Evolutionary conservation across 2,329 filamentous ascomycete species (phyloP).

Genomic region (Seiridium unicorne): DNA sequence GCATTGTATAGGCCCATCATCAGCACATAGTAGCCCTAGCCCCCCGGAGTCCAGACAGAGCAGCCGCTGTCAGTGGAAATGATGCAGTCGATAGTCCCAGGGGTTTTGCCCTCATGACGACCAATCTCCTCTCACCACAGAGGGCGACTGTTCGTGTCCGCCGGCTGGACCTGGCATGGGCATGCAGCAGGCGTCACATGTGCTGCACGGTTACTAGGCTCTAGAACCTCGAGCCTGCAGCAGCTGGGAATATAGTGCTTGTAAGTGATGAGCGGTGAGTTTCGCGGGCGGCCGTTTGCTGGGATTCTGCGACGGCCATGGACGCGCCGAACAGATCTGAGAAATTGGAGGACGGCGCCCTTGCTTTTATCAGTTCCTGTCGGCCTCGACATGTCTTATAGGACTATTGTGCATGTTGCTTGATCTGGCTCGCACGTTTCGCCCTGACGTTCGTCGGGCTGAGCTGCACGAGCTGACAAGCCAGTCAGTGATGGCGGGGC

Average conservation of each 20-base stretch:
- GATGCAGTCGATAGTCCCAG: background rate
- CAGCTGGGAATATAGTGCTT: background rate
- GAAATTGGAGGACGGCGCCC: background rate
- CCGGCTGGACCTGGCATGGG: background rate
- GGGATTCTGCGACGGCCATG: background rate
- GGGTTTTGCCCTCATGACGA: background rate
- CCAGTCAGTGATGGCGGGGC: slow-evolving; percentile 3
- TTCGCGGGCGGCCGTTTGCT: background rate
- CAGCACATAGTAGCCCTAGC: background rate
- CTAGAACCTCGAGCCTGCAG: background rate
- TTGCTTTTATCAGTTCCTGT: too few relatives aligned
- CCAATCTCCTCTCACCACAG: background rate
- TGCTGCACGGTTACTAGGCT: background rate
- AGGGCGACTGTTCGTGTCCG: background rate
- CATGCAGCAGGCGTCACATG: slow-evolving; percentile 2
- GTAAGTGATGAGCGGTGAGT: slow-evolving; percentile 6
- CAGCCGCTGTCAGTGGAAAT: background rate
- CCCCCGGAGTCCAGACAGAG: background rate
- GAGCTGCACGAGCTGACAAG: background rate
- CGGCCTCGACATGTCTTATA: too few relatives aligned
- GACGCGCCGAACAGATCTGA: background rate
- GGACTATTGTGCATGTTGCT: too few relatives aligned
- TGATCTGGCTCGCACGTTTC: background rate
- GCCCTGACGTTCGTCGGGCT: background rate
- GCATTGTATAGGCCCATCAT: slow-evolving; percentile 5